Evolutionary conservation across 2,329 filamentous ascomycete genomes (phyloP), one percentile per base, ranked within the genome.

Genomic region (Aspergillus spinulosporus): DNA sequence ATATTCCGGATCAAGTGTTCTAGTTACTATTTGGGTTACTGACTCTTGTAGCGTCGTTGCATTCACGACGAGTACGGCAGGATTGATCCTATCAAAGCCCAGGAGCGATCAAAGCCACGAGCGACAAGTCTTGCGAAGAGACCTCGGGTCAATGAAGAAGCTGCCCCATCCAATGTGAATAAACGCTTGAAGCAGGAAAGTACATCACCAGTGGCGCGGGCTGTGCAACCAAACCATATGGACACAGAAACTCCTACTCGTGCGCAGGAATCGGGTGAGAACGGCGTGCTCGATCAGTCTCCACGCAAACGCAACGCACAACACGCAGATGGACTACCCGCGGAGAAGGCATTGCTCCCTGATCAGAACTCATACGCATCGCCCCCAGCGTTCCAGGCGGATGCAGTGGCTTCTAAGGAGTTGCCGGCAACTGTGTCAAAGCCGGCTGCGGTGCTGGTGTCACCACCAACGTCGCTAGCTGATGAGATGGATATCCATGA

Each of bases 1-100:
- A 29, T 3, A 39, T 9, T 32, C 14, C 54, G 44, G 51, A 36
- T 26, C 2, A 5, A 3, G 49, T 42, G 42, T 21, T 9, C 43
- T 6, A n/a, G 12, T 11, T 26, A 32, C 5, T 47, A 9, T 34
- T 47, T 9, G 1, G 52, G 47, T 61, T 63, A 69, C 64, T 66
- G 58, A 66, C 43, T 32, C 12, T 21, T 44, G 34, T 9, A 87
- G 84, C 83, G 85, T 57, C 83, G 85, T 65, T 88, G 85, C 65
- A 84, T 87, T 48, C 85, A 88, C 65, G 84, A 87, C 64, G 84
- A 86, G 62, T 80, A 82, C 61, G 85, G 85, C 49, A 81, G 84
- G 54, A 79, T 87, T 28, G 85, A 88, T 68, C 84, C 84, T 2
- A 71, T 85, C 64, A 87, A 87, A 66, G 82, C 83, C 2, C 81